A percentile compares a stretch with the other conserved stretches of the same genome.
Conservation (phyloP, 805 yeast genomes). For the Blastobotrys chiropterorum region DNA sequence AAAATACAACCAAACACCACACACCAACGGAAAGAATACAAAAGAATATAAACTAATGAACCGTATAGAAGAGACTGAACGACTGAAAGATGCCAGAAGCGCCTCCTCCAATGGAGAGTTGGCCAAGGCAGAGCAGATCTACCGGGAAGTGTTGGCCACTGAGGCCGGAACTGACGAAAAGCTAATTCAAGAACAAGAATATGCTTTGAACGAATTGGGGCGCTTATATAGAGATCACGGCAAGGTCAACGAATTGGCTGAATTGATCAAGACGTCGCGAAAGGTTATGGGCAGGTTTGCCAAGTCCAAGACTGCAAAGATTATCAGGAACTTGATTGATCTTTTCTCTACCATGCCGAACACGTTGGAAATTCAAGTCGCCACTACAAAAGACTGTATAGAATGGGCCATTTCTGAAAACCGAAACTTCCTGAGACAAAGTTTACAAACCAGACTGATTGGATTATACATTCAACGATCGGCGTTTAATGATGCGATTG, state of each 20-base stretch:
- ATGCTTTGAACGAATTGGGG: constrained; percentile 71
- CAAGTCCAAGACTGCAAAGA: constrained; percentile 91
- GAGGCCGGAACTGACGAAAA: constrained; percentile 34
- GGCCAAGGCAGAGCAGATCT: constrained; percentile 54
- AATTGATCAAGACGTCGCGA: constrained; percentile 63
- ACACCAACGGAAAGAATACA: not conserved
- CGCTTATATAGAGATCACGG: constrained; percentile 49
- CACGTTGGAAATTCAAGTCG: constrained; percentile 65
- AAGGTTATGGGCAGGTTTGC: constrained; percentile 72
- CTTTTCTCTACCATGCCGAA: constrained; percentile 56
- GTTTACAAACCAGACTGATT: constrained; percentile 77
- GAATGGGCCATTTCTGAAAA: constrained; percentile 82
- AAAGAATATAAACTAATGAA: not conserved
- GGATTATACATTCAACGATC: constrained; percentile 63
- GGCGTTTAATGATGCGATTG: constrained; percentile 61
- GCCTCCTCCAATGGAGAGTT: constrained; percentile 46
- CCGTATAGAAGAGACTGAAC: constrained; percentile 8
- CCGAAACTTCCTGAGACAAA: constrained; percentile 82
- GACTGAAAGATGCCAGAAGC: constrained; percentile 54
- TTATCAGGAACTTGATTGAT: constrained; percentile 76
- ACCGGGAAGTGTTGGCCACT: constrained; percentile 41
- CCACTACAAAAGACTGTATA: constrained; percentile 69
- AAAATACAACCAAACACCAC: not conserved
- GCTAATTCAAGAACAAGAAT: constrained; percentile 52
- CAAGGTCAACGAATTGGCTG: constrained; percentile 46